These are phyloP conservation scores for Nepenthes gracilis DNA, from an alignment of 148 eudicot genomes.

Conservation along the genomic window DNA sequence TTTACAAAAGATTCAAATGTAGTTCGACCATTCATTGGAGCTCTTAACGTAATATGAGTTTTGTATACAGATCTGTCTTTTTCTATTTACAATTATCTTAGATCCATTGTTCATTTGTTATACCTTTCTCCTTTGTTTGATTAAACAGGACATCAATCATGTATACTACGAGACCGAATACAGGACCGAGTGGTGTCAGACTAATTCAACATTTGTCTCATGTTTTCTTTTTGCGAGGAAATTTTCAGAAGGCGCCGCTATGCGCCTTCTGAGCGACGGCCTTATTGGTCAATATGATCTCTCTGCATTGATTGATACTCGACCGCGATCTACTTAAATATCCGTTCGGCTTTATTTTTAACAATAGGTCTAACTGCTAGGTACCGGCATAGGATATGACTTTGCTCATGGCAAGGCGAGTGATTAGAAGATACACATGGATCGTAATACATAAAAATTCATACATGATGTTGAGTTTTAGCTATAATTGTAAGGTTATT, in stretches of 20 bases:
- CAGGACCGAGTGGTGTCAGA: slow-evolving; percentile 89
- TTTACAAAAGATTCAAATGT: too few species aligned
- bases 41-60: too few species aligned
- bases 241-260: slow-evolving; percentile 82
- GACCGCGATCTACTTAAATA: slow-evolving; percentile 8
- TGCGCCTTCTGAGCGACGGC: slow-evolving; percentile 79
- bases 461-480: too few species aligned
- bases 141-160: slow-evolving; percentile 59
- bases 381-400: neutral
- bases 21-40: too few species aligned
- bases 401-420: too few species aligned
- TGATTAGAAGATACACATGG: too few species aligned
- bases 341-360: neutral
- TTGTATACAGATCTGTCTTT: too few species aligned
- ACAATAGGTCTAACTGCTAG: neutral
- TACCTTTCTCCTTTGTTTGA: neutral
- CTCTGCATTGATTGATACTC: slow-evolving; percentile 20
- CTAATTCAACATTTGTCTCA: slow-evolving; percentile 54
- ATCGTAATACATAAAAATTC: too few species aligned
- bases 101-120: neutral
- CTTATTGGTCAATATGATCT: slow-evolving; percentile 28
- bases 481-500: too few species aligned
- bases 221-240: slow-evolving; percentile 89
- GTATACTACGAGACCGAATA: slow-evolving; percentile 73
- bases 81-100: too few species aligned